phyloP scores from a whole-genome alignment of 192 early-diverging fungal species.

The Backusella mclennaniae region DNA sequence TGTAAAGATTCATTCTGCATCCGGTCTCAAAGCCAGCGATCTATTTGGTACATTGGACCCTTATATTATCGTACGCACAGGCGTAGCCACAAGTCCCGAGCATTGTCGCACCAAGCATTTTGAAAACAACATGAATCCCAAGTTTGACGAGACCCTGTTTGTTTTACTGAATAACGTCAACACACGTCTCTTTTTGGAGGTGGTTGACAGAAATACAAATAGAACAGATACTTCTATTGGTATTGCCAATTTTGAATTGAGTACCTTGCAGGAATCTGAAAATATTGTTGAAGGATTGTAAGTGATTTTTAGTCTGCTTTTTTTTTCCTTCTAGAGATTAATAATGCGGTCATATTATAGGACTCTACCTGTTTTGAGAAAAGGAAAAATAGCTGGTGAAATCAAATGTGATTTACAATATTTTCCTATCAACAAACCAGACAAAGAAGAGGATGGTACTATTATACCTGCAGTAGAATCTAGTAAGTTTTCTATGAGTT shows the following conservation, averaged over 20 bases:
- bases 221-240: conserved; percentile 73
- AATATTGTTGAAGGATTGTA: conserved; percentile 41
- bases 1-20: conserved; percentile 75
- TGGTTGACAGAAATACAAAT: conserved; percentile 78
- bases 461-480: conserved; percentile 47
- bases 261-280: conserved; percentile 39
- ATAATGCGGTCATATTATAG: background rate
- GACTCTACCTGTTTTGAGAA: conserved; percentile 26
- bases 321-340: too few relatives aligned
- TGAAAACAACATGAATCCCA: conserved; percentile 77
- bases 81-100: conserved; percentile 55
- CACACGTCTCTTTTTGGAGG: conserved; percentile 73
- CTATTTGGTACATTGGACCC: conserved; percentile 89
- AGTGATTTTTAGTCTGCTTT: background rate
- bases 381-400: conserved; percentile 46
- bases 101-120: conserved; percentile 62
- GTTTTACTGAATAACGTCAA: conserved; percentile 75
- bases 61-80: conserved; percentile 74
- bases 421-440: conserved; percentile 38
- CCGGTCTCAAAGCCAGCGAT: conserved; percentile 82
- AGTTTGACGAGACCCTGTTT: conserved; percentile 80
- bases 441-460: conserved; percentile 43
- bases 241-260: conserved; percentile 49
- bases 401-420: conserved; percentile 36
- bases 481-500: conserved; percentile 18